Conservation (phyloP, 805 yeast genomes). For the Kuraishia borneana region DNA sequence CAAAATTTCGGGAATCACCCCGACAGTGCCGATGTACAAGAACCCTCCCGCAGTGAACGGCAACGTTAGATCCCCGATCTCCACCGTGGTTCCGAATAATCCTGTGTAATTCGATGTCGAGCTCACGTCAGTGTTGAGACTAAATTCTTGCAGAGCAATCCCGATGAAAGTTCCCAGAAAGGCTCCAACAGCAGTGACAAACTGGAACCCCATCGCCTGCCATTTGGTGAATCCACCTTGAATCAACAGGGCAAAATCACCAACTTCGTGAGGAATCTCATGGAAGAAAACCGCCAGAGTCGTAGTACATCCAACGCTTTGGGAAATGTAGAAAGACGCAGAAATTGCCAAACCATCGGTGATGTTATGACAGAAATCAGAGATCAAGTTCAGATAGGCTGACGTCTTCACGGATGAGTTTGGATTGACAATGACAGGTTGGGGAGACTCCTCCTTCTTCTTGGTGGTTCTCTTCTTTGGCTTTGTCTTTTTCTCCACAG, state of each 20-base stretch:
- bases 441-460: slow-evolving; percentile 6
- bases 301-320: slow-evolving; percentile 54
- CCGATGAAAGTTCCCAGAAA: slow-evolving; percentile 57
- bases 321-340: slow-evolving; percentile 53
- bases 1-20: slow-evolving; percentile 65
- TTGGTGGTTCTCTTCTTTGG: slow-evolving; percentile 11
- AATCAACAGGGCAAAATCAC: slow-evolving; percentile 65
- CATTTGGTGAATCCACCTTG: slow-evolving; percentile 59
- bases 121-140: slow-evolving; percentile 8
- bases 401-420: slow-evolving; percentile 31
- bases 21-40: slow-evolving; percentile 60
- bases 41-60: slow-evolving; percentile 76
- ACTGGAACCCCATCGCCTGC: slow-evolving; percentile 58
- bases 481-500: slow-evolving; percentile 6
- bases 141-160: slow-evolving; percentile 37
- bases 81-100: slow-evolving; percentile 38
- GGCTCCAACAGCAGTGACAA: slow-evolving; percentile 56
- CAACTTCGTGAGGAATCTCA: slow-evolving; percentile 75
- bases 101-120: slow-evolving; percentile 17
- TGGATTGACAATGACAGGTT: slow-evolving; percentile 21
- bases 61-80: slow-evolving; percentile 38
- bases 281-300: slow-evolving; percentile 64
- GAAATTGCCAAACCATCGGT: slow-evolving; percentile 73
- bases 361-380: slow-evolving; percentile 65
- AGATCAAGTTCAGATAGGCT: slow-evolving; percentile 54